Percentiles rank a stretch among this genome's conserved stretches.
These are phyloP conservation scores for Trichoderma sp. DNA, from an alignment of 2,329 filamentous ascomycete genomes.

Conservation along the genomic window DNA sequence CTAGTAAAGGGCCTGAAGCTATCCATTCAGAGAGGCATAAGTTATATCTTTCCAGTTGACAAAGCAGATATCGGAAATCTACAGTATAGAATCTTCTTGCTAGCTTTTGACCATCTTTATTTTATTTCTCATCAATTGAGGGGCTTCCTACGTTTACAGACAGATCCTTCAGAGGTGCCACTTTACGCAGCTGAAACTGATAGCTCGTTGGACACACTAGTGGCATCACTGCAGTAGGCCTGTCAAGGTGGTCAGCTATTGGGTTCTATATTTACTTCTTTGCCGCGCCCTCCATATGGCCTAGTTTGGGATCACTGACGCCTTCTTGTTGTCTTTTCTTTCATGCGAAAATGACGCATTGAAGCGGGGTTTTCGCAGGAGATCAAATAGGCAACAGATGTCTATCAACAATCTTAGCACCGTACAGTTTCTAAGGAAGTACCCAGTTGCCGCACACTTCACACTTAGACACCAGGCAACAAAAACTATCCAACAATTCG, in stretches of 20 bases:
- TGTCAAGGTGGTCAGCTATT: background rate
- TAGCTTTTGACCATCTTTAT: background rate
- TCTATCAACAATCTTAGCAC: background rate
- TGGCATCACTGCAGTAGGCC: background rate
- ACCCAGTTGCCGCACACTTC: background rate
- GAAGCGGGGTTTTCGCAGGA: background rate
- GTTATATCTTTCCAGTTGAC: background rate
- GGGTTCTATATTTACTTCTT: background rate
- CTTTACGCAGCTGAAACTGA: background rate
- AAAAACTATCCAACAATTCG: background rate
- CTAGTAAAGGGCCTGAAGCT: background rate
- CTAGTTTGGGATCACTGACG: background rate
- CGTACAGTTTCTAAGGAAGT: background rate
- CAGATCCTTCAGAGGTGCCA: background rate
- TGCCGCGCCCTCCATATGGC: background rate
- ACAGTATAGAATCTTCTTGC: background rate
- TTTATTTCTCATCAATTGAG: background rate
- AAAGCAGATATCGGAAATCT: background rate
- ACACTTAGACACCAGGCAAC: background rate
- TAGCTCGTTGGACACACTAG: background rate
- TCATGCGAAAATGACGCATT: background rate
- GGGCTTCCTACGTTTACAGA: background rate
- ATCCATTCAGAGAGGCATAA: background rate
- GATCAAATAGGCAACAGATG: background rate
- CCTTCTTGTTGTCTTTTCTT: background rate